Percentiles rank a stretch among this genome's conserved stretches.
Evolutionary conservation across 305 asterid genomes (phyloP).

Genomic region (Coffea humblotiana): DNA sequence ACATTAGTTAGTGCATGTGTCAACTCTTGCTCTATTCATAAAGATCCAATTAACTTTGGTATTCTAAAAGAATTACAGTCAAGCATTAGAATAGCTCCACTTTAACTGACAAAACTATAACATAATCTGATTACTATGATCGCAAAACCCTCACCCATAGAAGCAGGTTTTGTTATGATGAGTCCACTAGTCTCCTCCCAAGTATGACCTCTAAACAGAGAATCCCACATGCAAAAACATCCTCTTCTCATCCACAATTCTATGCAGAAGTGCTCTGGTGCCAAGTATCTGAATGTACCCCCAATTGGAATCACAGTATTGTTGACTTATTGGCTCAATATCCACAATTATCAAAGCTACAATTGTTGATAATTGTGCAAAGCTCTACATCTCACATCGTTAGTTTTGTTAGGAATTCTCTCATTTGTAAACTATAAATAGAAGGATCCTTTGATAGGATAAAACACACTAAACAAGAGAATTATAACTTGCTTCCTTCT

Average conservation of each 20-base stretch:
- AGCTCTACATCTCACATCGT: too few species aligned
- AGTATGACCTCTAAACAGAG: constrained; percentile 73
- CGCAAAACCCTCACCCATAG: constrained; percentile 50
- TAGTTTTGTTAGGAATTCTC: too few species aligned
- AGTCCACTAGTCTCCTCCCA: constrained; percentile 70
- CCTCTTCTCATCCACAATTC: constrained; percentile 83
- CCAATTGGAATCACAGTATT: constrained; percentile 72
- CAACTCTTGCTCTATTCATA: not conserved
- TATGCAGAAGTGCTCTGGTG: constrained; percentile 87
- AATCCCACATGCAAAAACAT: constrained; percentile 73
- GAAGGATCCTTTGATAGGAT: too few species aligned
- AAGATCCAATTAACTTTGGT: not conserved
- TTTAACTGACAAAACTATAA: not conserved
- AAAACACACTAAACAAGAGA: too few species aligned
- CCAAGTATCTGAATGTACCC: constrained; percentile 83
- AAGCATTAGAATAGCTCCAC: not conserved
- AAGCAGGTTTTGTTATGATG: constrained; percentile 53
- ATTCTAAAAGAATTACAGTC: not conserved
- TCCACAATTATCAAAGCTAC: too few species aligned
- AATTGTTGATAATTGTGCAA: too few species aligned
- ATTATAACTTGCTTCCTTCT: too few species aligned
- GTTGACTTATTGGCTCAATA: too few species aligned
- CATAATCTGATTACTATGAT: not conserved
- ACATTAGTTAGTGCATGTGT: not conserved
- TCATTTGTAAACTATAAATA: too few species aligned